Conservation (phyloP, 2,329 filamentous ascomycete genomes). For the Penicillium verrucosum region DNA sequence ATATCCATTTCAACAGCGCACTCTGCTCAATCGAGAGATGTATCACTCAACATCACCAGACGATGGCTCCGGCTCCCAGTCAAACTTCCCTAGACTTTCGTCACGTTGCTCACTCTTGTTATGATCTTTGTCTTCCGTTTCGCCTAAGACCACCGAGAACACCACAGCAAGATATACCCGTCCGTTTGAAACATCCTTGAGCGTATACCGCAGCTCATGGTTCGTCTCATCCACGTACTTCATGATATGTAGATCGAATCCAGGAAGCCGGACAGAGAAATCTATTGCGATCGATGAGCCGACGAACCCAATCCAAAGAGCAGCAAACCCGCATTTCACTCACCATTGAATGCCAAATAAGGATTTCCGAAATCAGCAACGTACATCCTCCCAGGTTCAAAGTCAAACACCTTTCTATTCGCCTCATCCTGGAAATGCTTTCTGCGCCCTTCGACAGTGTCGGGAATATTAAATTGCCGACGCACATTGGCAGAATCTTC, state of each 20-base stretch:
- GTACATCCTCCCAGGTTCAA: slow-evolving; percentile 61
- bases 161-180: slow-evolving; percentile 76
- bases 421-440: slow-evolving; percentile 59
- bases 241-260: slow-evolving; percentile 35
- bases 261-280: slow-evolving; percentile 40
- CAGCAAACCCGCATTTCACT: slow-evolving; percentile 6
- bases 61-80: slow-evolving; percentile 21
- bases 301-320: not conserved
- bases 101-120: not conserved
- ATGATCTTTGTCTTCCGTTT: slow-evolving; percentile 18
- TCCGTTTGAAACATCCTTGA: slow-evolving; percentile 73
- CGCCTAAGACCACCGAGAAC: slow-evolving; percentile 65
- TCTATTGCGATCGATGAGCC: slow-evolving; percentile 17
- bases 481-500: slow-evolving; percentile 49
- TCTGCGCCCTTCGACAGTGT: slow-evolving; percentile 53
- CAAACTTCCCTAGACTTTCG: slow-evolving; percentile 23
- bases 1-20: not conserved
- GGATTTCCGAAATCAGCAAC: slow-evolving; percentile 80
- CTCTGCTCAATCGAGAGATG: not conserved
- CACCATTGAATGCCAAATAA: slow-evolving; percentile 80
- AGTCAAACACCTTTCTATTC: slow-evolving; percentile 56
- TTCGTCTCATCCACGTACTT: slow-evolving; percentile 60
- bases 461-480: slow-evolving; percentile 51
- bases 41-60: slow-evolving; percentile 22
- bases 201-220: slow-evolving; percentile 84